Evolutionary conservation across 345 rosid genomes (phyloP).

Genomic region (Eucalyptus dawsonii): DNA sequence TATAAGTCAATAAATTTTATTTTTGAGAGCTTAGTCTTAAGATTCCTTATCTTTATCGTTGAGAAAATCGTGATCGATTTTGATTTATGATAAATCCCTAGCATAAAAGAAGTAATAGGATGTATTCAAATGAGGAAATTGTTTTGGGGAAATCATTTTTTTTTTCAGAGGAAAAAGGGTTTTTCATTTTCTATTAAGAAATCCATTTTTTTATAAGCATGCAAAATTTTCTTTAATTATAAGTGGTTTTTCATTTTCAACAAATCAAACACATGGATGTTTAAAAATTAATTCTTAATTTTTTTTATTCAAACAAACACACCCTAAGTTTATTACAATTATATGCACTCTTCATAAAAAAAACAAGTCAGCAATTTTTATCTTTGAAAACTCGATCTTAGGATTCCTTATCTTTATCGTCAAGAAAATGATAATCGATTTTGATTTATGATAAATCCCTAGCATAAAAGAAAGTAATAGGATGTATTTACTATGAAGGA

Average conservation of each 20-base stretch:
- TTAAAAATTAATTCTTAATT: neutral
- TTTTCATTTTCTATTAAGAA: neutral
- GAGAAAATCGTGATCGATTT: neutral
- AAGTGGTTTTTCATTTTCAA: neutral
- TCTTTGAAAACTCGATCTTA: neutral
- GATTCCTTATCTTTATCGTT: neutral
- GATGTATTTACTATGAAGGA: neutral
- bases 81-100: neutral
- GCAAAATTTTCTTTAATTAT: neutral
- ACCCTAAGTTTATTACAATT: neutral
- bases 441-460: neutral
- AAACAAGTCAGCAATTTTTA: neutral
- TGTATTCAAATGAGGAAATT: neutral
- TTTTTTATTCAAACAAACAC: neutral
- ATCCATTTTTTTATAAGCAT: neutral
- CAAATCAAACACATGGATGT: neutral
- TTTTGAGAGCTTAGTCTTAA: neutral
- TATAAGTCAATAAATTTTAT: neutral
- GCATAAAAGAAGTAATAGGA: neutral
- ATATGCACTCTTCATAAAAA: neutral
- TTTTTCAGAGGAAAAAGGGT: fast-evolving
- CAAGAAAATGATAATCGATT: neutral
- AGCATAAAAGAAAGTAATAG: neutral
- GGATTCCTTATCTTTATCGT: neutral
- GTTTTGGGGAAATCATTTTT: neutral